Evolutionary conservation across 129 eudicot species (phyloP), one percentile per base, ranked within the genome.

Genomic region (Flaveria linearis): DNA sequence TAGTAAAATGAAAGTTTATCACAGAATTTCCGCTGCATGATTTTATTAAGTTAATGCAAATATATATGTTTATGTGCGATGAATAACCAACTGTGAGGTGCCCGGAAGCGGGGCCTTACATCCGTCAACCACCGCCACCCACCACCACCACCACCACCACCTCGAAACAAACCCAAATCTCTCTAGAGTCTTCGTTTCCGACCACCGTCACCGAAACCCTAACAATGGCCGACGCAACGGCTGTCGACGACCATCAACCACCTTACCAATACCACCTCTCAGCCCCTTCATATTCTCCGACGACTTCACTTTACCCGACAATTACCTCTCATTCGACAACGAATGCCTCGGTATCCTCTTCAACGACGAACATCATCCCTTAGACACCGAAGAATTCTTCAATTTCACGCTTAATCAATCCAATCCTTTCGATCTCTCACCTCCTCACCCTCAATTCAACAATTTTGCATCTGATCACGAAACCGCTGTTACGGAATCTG

Each of bases 281-380:
- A 87, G 78, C 69, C 68, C 69, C 69, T 63, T 30, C 69, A 63
- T 63, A 15, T 64, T 85, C 60, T 63, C 86, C 72, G 83, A 80
- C 47, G 76, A 81, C 65, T n/a, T 81, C 52, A 4, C 80, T 20
- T 76, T 67, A 13, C 52, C 74, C 15, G 87, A 76, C 51, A 57
- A 74, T 62, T 45, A 45, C 75, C 33, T 68, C 79, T 64, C 77
- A 1, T 79, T 64, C 77, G 87, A 63, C 56, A 81, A 62, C 47
- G 78, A 53, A 5, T 87, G 77, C 79, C 76, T 89, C 43, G 93
- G 85, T 73, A 75, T 86, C 85, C 76, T 84, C 49, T 82, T 93
- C 64, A 88, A 90, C 83, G 92, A 88, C 66, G 8, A 86, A 62
- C 66, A 53, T 43, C 82, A 85, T 42, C 85, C 85, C 2, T 73